Base-by-base conservation (phyloP, 2,329 filamentous ascomycete genomes). In the Paramyrothecium roridum region DNA sequence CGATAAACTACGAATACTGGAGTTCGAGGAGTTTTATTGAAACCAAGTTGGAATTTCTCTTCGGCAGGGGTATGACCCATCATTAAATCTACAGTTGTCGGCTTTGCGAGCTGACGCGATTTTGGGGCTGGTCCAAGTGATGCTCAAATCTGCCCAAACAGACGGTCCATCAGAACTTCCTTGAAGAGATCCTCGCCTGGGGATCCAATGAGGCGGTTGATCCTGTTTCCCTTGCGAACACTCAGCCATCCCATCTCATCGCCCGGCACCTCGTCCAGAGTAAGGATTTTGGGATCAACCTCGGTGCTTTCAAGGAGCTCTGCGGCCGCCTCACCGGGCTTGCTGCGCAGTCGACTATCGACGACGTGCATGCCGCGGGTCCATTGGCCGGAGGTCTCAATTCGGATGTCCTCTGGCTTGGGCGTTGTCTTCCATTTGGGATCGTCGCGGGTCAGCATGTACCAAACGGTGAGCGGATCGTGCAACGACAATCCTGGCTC, bases 371-470 rank as follows among this genome's bases (percentile, higher is more conserved):
- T 93, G 1, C 95, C 93, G 55, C 91, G 81, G 48, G 93, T 96
- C 95, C 95, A 99, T 76, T 98, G 95, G 2, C 93, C 95, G 2
- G 83, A 77, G 0, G 92, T 96, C 75, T 99, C 95, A 45, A 99
- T 79, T 20, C 95, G 83, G 54, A 99, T 88, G 69, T 99, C 95
- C 71, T 96, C 89, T 0, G 79, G 84, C 55, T 80, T 77, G 16
- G 76, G 70, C 1, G 82, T 78, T 17, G 76, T 68, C 69, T 79
- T 80, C 86, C 86, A 89, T 30, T 70, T 72, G 19, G 82, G 76
- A 55, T 85, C 76, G 57, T 78, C 81, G 58, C 73, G 76, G 8
- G 85, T 87, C 56, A 93, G 69, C 70, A 88, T 83, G 70, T 93
- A 93, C 88, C 89, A 93, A 37, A 93, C 78, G 54, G 86, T 89